phyloP scores from a whole-genome alignment of 164 flowering plant species.

The Stephania japonica region DNA sequence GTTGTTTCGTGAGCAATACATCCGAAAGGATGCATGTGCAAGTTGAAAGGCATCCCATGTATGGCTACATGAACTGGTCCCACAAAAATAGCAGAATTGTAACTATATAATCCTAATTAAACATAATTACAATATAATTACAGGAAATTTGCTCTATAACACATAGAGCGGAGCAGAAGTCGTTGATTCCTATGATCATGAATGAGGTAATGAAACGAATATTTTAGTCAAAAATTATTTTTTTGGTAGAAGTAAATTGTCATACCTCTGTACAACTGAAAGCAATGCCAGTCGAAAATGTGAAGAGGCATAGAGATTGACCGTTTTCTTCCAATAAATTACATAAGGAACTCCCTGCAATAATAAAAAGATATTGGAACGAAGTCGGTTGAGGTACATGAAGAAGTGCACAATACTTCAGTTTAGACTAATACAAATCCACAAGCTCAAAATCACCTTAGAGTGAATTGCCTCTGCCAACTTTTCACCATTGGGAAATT shows the following conservation, averaged over 20 bases:
- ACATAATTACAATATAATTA: too few species aligned
- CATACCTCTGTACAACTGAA: constrained; percentile 83
- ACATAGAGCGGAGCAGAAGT: not conserved
- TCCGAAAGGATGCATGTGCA: constrained; percentile 81
- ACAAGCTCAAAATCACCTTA: constrained; percentile 40
- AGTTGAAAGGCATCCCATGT: constrained; percentile 97
- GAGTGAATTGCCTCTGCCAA: constrained; percentile 71
- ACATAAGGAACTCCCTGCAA: constrained; percentile 89
- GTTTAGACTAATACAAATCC: not conserved
- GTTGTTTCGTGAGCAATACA: constrained; percentile 62
- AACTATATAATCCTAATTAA: not conserved
- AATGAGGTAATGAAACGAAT: not conserved
- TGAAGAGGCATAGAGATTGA: constrained; percentile 57
- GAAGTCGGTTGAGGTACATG: constrained; percentile 1
- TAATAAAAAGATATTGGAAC: constrained; percentile 3
- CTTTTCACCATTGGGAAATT: constrained; percentile 65
- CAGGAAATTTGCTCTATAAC: not conserved
- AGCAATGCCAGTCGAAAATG: constrained; percentile 86
- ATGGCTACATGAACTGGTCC: constrained; percentile 75
- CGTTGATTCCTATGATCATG: constrained; percentile 4
- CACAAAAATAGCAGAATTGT: constrained; percentile 6
- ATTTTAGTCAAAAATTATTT: not conserved
- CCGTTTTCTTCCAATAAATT: constrained; percentile 65
- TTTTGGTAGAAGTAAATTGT: not conserved
- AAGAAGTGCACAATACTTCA: not conserved